Base-by-base conservation (phyloP, 345 rosid species). In the Ceriops tagal region DNA sequence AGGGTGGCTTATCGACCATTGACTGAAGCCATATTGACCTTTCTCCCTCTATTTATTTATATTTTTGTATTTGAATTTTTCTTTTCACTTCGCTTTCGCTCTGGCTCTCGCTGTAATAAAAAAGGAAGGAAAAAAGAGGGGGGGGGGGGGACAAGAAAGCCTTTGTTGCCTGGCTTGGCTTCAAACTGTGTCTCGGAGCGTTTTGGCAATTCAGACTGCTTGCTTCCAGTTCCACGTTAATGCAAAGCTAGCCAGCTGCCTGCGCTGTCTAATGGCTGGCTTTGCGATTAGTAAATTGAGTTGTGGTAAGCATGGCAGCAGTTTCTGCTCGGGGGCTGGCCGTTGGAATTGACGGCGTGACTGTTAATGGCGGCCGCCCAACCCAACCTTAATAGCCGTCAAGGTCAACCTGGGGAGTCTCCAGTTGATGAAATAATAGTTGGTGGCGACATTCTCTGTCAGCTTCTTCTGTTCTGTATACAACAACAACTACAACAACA, bases 351-450 rank as follows among this genome's bases (percentile, higher is more conserved):
- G 70, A 86, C 92, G 86, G 89, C 86, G 89, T 78, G 47, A 78
- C 80, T 52, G 88, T 81, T 76, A 86, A 30, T 80, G 88, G 87
- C 92, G 85, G 90, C 86, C 66, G 76, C 73, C 72, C 60, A 35
- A 61, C 15, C 49, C 49, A 43, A 3, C 49, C 49, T 43, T 13
- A 43, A 43, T 43, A 43, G 3, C 19, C 49, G 18, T 43, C 49
- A 43, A 43, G 19, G 15, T 43, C 49, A 11, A 13, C 16, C 49
- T 0, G 18, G 4, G 4, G 16, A 43, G 49, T 4, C 49, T 15
- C 49, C 47, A 13, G 1, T 15, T 3, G 47, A 6, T 39, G 46
- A 39, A 10, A 39, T 1, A 8, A 34, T 34, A 34, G 37, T 34
- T 34, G 37, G 16, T 39, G 13, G 47, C 13, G 4, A 39, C 4